Conservation (phyloP, 2,329 filamentous ascomycete genomes). For the Allantophomopsis cytisporea region DNA sequence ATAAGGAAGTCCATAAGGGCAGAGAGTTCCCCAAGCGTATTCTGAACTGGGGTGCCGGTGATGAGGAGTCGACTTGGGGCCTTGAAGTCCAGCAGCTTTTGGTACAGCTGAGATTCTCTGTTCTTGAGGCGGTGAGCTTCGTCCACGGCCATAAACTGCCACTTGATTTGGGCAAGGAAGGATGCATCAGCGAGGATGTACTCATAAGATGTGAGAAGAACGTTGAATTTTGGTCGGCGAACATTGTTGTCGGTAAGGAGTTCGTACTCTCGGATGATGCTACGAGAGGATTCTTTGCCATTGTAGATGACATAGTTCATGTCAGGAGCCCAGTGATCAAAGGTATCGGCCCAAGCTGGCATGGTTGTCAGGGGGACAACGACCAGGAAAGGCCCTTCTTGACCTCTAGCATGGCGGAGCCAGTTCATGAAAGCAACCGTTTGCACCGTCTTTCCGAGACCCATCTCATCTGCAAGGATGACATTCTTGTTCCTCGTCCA, state of each 20-base stretch:
- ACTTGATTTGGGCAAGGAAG: conserved; percentile 83
- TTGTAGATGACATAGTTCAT: conserved; percentile 96
- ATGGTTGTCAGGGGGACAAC: conserved; percentile 97
- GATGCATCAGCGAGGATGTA: conserved; percentile 79
- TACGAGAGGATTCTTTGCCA: conserved; percentile 74
- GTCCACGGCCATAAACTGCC: conserved; percentile 93
- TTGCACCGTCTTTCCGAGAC: conserved; percentile 94
- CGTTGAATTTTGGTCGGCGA: conserved; percentile 89
- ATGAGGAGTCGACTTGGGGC: conserved; percentile 84
- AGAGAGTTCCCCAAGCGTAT: conserved; percentile 84
- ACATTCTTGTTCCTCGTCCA: conserved; percentile 93
- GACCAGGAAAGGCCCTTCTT: conserved; percentile 91
- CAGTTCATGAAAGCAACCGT: conserved; percentile 95
- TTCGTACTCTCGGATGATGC: conserved; percentile 82
- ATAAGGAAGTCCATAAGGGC: conserved; percentile 94
- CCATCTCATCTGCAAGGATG: conserved; percentile 97
- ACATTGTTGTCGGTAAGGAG: conserved; percentile 75
- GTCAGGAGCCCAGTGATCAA: conserved; percentile 91
- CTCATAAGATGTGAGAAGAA: conserved; percentile 95
- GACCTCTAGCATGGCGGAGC: conserved; percentile 77
- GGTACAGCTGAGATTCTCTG: conserved; percentile 83
- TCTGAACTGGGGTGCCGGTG: conserved; percentile 94
- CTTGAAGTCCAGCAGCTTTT: conserved; percentile 72
- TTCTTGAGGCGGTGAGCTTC: conserved; percentile 97
- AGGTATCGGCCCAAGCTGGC: conserved; percentile 95